Base-by-base conservation (phyloP, 805 yeast genomes). In the Myxozyma kluyveri region DNA sequence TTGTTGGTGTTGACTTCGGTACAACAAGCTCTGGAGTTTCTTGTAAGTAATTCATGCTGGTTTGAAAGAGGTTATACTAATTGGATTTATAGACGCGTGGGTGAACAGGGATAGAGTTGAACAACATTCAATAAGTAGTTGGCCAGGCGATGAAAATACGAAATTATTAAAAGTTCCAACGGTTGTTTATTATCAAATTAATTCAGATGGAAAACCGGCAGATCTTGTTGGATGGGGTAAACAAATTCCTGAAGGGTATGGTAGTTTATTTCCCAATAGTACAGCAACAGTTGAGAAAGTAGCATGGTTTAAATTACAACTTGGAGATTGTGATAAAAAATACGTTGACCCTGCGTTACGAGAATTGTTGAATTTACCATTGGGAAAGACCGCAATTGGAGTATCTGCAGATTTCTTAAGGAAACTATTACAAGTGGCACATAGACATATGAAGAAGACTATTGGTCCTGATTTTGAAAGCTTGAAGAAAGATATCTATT, bases 361-460 rank as follows among this genome's bases (percentile, higher is more conserved):
- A 29, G 33, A 9, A 29, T 29, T 22, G 6, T 46, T 31, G 9
- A 18, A 37, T 6, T 46, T 56, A 22, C 60, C 59, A 2, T 42
- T 50, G n/a, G 46, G 46, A 12, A 54, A 48, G 35, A 49, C 50
- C 10, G 59, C 46, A 3, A 12, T 56, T 12, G 54, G 49, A 12
- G 52, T 56, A 19, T 42, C 49, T 4, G 44, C 55, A 3, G 60
- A 56, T 29, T 56, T 49, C 31, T 45, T 56, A 14, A 17, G 38
- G 6, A 27, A 27, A 19, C 32, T 56, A 10, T 42, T 50, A 2
- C 37, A 38, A 27, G 54, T 52, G 1, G 42, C 49, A 49, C 10
- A 53, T 43, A 31, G 26, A 52, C 6, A 31, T 29, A 9, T 29
- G 33, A 9, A 29, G 33, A 14, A 29, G 14, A 29, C 33, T 9